phyloP scores from a whole-genome alignment of 1,284 basidiomycete genomes.

The Jaminaea rosea region DNA sequence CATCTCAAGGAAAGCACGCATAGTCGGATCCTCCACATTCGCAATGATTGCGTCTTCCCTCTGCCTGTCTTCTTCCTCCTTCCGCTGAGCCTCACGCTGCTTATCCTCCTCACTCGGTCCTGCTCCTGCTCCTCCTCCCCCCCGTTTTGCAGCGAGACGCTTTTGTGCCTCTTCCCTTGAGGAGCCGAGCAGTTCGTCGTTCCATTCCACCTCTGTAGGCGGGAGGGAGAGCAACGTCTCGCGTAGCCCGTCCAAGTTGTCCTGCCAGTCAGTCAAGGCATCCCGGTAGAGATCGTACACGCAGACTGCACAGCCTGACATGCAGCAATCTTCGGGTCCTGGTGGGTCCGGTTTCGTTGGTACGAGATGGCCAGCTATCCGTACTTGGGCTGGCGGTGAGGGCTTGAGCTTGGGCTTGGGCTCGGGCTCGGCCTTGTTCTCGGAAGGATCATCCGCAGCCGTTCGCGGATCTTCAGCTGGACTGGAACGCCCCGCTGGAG shows the following conservation, averaged over 20 bases:
- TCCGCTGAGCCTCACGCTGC: background rate
- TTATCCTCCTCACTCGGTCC: constrained; percentile 12
- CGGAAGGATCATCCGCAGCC: too few relatives aligned
- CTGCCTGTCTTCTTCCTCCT: background rate
- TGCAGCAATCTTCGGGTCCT: constrained; percentile 66
- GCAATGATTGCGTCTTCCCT: too few relatives aligned
- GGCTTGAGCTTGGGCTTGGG: too few relatives aligned
- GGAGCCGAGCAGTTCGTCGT: constrained; percentile 46
- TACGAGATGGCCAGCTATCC: too few relatives aligned
- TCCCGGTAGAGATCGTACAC: constrained; percentile 80
- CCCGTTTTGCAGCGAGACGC: background rate
- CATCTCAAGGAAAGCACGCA: constrained; percentile 41
- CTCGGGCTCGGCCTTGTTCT: too few relatives aligned
- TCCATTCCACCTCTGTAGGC: constrained; percentile 63
- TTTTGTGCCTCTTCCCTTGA: constrained; percentile 41
- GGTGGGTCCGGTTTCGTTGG: constrained; percentile 36
- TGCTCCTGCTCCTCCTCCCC: constrained; percentile 17
- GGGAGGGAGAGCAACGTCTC: constrained; percentile 64
- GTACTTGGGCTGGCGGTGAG: too few relatives aligned
- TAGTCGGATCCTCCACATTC: constrained; percentile 31
- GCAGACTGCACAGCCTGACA: constrained; percentile 81
- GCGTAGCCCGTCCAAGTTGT: too few relatives aligned
- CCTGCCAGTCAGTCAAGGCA: too few relatives aligned
- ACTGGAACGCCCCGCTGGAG: too few relatives aligned
- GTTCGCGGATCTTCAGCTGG: background rate